phyloP scores from a whole-genome alignment of 495 filamentous ascomycete genomes.

The Tuber calosporum region DNA sequence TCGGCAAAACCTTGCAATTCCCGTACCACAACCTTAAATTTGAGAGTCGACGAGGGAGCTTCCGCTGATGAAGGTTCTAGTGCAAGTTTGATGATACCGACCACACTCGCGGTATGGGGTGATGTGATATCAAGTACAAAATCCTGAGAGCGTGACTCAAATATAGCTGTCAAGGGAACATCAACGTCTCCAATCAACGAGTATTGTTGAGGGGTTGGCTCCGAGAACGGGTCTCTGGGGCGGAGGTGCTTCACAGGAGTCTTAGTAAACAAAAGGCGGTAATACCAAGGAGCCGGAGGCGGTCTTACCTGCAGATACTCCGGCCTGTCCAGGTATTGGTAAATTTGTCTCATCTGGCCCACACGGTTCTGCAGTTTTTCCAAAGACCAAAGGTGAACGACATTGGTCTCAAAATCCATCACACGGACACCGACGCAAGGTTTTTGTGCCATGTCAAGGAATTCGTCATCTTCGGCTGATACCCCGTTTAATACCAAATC shows the following conservation, averaged over 20 bases:
- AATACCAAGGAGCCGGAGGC: constrained; percentile 7
- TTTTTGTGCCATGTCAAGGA: constrained; percentile 73
- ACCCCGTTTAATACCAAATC: constrained; percentile 92
- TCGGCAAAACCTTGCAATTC: constrained; percentile 94
- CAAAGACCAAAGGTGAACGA: constrained; percentile 89
- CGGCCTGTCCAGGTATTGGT: constrained; percentile 89
- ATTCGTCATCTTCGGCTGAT: constrained; percentile 71
- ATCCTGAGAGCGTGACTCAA: constrained; percentile 90
- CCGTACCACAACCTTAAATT: constrained; percentile 98
- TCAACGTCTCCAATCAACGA: constrained; percentile 90
- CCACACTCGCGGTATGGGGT: constrained; percentile 80
- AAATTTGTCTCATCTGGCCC: constrained; percentile 86
- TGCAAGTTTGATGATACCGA: constrained; percentile 83
- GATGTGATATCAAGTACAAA: constrained; percentile 83
- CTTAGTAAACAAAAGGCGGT: constrained; percentile 52
- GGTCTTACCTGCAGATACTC: constrained; percentile 64
- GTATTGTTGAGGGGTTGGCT: constrained; percentile 81
- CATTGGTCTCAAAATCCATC: constrained; percentile 78
- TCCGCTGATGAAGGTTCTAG: constrained; percentile 90
- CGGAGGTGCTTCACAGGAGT: constrained; percentile 52
- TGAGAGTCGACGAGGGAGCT: constrained; percentile 83
- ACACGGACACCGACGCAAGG: constrained; percentile 88
- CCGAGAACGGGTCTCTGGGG: constrained; percentile 77
- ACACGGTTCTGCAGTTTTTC: constrained; percentile 85
- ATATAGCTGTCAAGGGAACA: constrained; percentile 86